These are phyloP conservation scores for Cymbopogon flexuosus DNA, from an alignment of 202 grass and related monocot species.

Conservation along the genomic window DNA sequence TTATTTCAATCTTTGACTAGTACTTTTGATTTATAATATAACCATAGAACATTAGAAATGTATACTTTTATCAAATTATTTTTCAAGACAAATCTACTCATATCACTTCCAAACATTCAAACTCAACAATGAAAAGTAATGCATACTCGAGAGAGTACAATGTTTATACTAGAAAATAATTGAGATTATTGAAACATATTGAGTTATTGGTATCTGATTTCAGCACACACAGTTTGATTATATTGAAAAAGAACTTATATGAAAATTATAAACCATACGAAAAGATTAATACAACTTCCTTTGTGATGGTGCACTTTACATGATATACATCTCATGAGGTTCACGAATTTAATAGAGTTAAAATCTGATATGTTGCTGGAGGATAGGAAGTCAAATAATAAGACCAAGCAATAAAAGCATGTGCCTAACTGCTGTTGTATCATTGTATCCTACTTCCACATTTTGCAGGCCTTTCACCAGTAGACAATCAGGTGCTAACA, in stretches of 20 bases:
- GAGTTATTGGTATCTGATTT: background rate
- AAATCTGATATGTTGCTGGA: background rate
- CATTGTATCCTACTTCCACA: background rate
- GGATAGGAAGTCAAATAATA: background rate
- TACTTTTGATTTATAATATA: background rate
- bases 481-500: constrained; percentile 17
- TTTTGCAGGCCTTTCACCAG: background rate
- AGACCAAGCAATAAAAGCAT: constrained; percentile 14
- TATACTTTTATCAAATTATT: background rate
- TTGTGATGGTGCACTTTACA: background rate
- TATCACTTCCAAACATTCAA: background rate
- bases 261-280: background rate
- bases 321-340: background rate
- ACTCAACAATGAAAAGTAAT: background rate
- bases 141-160: background rate
- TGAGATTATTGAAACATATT: background rate
- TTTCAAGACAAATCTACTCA: background rate
- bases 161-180: background rate
- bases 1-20: background rate
- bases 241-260: background rate
- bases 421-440: background rate
- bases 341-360: background rate
- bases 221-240: background rate
- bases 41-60: background rate
- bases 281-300: constrained; percentile 4